Conservation (phyloP, 129 eudicot genomes). For the Arctium lappa region DNA sequence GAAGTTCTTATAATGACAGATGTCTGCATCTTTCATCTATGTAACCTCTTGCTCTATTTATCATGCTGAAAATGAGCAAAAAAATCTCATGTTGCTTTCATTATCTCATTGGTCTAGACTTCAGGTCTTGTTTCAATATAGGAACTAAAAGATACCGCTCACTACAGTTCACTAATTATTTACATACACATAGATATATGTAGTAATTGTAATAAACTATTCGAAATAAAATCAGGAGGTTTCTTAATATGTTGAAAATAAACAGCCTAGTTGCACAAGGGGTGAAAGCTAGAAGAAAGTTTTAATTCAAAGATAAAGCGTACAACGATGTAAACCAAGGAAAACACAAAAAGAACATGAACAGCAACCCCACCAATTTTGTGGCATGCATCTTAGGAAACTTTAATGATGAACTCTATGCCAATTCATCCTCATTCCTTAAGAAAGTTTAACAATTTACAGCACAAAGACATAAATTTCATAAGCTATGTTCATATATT, state of each 20-base stretch:
- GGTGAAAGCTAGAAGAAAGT: background rate
- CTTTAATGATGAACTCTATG: background rate
- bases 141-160: background rate
- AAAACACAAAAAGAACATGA: background rate
- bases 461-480: background rate
- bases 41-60: background rate
- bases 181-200: background rate
- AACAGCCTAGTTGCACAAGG: background rate
- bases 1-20: background rate
- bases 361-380: background rate
- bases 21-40: background rate
- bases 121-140: background rate
- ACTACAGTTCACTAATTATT: background rate
- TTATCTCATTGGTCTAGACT: conserved; percentile 7
- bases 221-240: background rate
- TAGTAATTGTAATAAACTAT: background rate
- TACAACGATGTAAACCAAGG: background rate
- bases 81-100: background rate
- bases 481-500: no score
- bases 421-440: background rate
- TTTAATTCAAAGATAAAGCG: background rate
- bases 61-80: background rate
- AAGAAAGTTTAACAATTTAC: background rate
- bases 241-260: background rate
- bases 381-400: background rate